Evolutionary conservation across 140 eudicot genomes (phyloP), one percentile per base, ranked within the genome.

Genomic region (Eryngium alpinum): DNA sequence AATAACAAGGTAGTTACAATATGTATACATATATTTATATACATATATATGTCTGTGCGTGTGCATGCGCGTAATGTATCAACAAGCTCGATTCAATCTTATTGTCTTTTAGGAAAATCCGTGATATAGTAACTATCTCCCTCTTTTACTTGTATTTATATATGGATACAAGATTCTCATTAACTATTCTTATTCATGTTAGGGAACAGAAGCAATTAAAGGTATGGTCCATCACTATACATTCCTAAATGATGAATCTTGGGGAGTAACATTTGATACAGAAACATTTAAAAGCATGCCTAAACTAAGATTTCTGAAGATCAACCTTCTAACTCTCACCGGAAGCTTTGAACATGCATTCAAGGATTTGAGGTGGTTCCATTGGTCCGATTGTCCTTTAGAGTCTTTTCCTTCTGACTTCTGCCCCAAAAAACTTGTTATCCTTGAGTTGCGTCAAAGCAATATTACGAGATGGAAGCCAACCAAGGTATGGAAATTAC

Each of bases 131-230:
- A n/a, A n/a, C n/a, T n/a, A n/a, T n/a, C n/a, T n/a, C n/a, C n/a
- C n/a, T n/a, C n/a, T n/a, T n/a, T n/a, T n/a, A n/a, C n/a, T n/a
- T n/a, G n/a, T n/a, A n/a, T n/a, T n/a, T n/a, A n/a, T n/a, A n/a
- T n/a, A n/a, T n/a, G n/a, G n/a, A n/a, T n/a, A n/a, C n/a, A n/a
- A n/a, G n/a, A n/a, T n/a, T n/a, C n/a, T 56, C 24, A 56, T 5
- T 24, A 16, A 56, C 63, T 56, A 15, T 56, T 15, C 21, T 56
- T 0, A 6, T 12, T 24, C 16, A 5, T 56, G 21, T 32, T 21
- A 74, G 84, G 80, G 84, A 19, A 49, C 80, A 56, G n/a, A 56
- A 17, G 27, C 21, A 46, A 57, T 56, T 13, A 38, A 53, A 72
- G 84, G 84, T 21, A 49, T 81, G 18, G 14, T 33, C 56, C 53